Evolutionary conservation across 257 asterid species (phyloP), one percentile per base, ranked within the genome.

Genomic region (Lycium ferocissimum): DNA sequence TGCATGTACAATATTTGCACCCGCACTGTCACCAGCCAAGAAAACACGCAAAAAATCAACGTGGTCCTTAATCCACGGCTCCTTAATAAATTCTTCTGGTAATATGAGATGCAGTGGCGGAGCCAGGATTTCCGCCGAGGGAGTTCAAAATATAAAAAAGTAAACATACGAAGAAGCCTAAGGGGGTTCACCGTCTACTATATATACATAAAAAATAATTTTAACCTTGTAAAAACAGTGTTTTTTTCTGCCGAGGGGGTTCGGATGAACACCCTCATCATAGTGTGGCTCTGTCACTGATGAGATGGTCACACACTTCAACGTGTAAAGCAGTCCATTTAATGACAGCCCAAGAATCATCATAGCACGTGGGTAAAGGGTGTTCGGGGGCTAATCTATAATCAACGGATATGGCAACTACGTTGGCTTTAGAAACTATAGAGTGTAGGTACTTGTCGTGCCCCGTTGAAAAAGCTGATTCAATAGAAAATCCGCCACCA

Each of bases 21-120:
- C 98, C 11, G 97, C 96, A 84, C 98, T 95, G 81, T 95, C 98
- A 12, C 98, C 98, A 12, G 91, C 94, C 73, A 92, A 37, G 83
- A 76, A 94, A 9, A 91, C 89, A 45, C 91, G 91, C 0, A 54
- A 2, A 20, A 94, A 90, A 71, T 93, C 94, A 2, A 87, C 98
- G 88, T 83, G 84, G 6, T 84, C 84, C 20, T 82, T 88, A 3
- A 95, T 12, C 96, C 98, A 94, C 14, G 94, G 88, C 6, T 95
- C 97, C 49, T 91, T 45, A 18, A 58, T 18, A 58, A 58, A 17
- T 58, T 58, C 63, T 17, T 61, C 22, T 8, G 13, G n/a, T 17
- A 5, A 58, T 18, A 18, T 8, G n/a, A n/a, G n/a, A n/a, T n/a
- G n/a, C n/a, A n/a, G n/a, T n/a, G n/a, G n/a, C n/a, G n/a, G n/a